Base-by-base conservation (phyloP, 2,329 filamentous ascomycete species). In the Diaporthe citrichinensis region DNA sequence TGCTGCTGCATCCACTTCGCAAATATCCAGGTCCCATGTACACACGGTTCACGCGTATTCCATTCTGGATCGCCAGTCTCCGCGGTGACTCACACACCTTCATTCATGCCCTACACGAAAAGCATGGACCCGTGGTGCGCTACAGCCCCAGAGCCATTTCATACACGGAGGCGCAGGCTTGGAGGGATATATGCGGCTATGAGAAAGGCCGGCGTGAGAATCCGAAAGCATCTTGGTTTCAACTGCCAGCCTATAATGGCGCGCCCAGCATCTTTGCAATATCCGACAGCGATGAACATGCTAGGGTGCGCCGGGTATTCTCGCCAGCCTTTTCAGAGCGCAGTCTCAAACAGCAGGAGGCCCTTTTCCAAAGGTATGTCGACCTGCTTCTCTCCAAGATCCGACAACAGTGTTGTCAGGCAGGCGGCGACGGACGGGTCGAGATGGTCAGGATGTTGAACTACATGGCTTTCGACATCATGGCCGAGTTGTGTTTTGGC, bases 401-500 rank as follows among this genome's bases (percentile, higher is more conserved):
- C 62, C 23, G 49, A 25, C 23, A 51, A 25, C 49, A 51, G 49
- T 51, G 49, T 51, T 25, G 23, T 51, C 31, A 61, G 5, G 76
- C 77, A 44, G 46, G 59, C 14, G 57, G 73, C 9, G 76, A 68
- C 8, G 41, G 73, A 9, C 41, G 55, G 1, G 53, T 81, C 31
- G 76, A 81, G 71, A 71, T 81, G 3, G 76, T 72, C 17, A 36
- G 46, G 14, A 80, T 79, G 80, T 77, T 76, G 53, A 79, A 80
- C 57, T 78, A 76, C 31, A 73, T 81, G 5, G 80, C 83, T 1
- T 85, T 86, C 76, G 84, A 85, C 78, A 80, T 85, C 51, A 81
- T 84, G 59, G 85, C 85, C 25, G 86, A 87, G 73, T 80, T 88
- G 39, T 82, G 84, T 0, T 87, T 87, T 76, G 86, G 85, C 9